Evolutionary conservation across 495 filamentous ascomycete genomes (phyloP).

Genomic region (Trichoderma asperelloides): DNA sequence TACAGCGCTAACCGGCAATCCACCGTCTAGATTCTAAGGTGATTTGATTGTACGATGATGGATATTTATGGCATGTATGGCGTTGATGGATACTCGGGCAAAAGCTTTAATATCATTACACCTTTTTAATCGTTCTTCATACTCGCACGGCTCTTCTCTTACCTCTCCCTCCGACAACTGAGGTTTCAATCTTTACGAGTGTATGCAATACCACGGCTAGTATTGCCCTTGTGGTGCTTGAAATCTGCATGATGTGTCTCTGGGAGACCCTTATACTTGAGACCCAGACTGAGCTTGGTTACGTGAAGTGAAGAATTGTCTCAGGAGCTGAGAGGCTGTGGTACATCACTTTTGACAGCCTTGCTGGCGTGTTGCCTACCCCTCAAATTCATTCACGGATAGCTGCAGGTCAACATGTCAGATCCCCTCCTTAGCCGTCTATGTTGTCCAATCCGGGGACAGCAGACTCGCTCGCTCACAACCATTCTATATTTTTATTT

Average conservation of each 20-base stretch:
- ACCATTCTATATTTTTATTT: neutral
- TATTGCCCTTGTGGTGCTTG: neutral
- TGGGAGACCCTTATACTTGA: neutral
- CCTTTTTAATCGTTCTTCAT: neutral
- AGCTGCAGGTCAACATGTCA: neutral
- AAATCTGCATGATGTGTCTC: neutral
- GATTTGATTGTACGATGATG: neutral
- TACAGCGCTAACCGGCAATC: neutral
- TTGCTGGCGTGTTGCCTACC: neutral
- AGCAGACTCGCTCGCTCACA: neutral
- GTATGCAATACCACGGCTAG: neutral
- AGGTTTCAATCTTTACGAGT: neutral
- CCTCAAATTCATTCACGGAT: neutral
- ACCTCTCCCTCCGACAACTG: neutral
- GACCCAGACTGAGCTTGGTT: neutral
- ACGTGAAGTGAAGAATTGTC: neutral
- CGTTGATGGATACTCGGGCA: constrained; percentile 9
- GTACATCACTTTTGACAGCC: neutral
- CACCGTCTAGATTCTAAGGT: neutral
- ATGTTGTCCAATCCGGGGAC: neutral
- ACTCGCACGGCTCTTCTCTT: neutral
- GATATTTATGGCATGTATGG: constrained; percentile 9
- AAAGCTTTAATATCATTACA: constrained; percentile 1
- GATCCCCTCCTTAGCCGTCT: neutral
- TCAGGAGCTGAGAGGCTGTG: neutral